Conservation (phyloP, 768 basidiomycete genomes). For the Phylloporus scabripes region DNA sequence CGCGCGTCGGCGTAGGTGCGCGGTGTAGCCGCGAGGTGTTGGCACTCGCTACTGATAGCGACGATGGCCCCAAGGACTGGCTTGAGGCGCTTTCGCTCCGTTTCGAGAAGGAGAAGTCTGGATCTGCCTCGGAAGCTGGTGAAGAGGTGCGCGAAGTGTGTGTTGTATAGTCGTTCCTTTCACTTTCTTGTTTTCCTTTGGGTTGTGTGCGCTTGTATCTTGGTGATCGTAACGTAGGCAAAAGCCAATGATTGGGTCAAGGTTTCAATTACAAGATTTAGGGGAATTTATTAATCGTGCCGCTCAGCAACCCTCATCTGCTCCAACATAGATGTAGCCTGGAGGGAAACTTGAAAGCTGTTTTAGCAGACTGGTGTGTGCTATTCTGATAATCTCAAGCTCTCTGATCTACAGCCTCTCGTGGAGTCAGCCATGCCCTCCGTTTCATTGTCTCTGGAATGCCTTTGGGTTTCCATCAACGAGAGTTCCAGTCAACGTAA, state of each 20-base stretch:
- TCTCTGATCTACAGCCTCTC: too few relatives aligned
- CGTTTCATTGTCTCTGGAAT: too few relatives aligned
- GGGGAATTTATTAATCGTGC: too few relatives aligned
- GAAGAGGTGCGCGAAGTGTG: background rate
- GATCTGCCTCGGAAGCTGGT: background rate
- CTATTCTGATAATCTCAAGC: too few relatives aligned
- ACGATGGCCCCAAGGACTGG: slow-evolving; percentile 10
- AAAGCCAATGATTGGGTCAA: background rate
- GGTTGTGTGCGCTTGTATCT: background rate
- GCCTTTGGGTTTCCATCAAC: too few relatives aligned
- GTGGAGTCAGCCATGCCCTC: too few relatives aligned
- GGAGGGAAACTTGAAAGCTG: too few relatives aligned
- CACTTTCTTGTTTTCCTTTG: background rate
- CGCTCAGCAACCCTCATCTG: too few relatives aligned
- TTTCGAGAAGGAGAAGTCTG: background rate
- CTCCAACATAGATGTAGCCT: too few relatives aligned
- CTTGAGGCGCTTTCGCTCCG: slow-evolving; percentile 17
- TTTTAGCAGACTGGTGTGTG: too few relatives aligned
- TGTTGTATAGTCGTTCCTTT: background rate
- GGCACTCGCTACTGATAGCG: slow-evolving; percentile 10
- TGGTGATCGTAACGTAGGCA: background rate
- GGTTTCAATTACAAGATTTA: too few relatives aligned
- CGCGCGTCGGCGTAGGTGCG: slow-evolving; percentile 7
- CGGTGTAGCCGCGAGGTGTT: background rate
- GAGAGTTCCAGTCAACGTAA: too few relatives aligned